phyloP scores from a whole-genome alignment of 129 eudicot species.

The Pulicaria dysenterica region DNA sequence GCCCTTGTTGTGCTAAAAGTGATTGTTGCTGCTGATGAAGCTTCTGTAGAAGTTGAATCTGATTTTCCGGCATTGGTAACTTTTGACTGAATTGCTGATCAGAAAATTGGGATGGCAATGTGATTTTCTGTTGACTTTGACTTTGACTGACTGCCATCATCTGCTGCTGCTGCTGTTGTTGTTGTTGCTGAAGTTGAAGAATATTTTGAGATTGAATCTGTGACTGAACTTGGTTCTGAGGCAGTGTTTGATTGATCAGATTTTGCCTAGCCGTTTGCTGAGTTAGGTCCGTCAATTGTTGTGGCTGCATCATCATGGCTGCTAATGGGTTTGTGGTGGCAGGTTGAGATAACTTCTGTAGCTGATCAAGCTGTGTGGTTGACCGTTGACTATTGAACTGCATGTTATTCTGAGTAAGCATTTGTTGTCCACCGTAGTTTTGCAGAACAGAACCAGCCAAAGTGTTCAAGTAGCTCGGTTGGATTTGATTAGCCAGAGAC shows the following conservation, averaged over 20 bases:
- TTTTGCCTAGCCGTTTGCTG: conserved; percentile 58
- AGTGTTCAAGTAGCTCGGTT: conserved; percentile 59
- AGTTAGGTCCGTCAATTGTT: conserved; percentile 55
- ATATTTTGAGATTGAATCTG: conserved; percentile 58
- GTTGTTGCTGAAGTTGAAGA: conserved; percentile 40
- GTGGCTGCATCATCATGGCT: conserved; percentile 65
- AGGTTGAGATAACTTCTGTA: conserved; percentile 59
- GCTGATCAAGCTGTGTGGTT: conserved; percentile 57
- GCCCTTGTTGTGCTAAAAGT: conserved; percentile 48
- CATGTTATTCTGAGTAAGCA: conserved; percentile 56
- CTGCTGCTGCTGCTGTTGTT: conserved; percentile 31
- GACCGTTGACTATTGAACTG: conserved; percentile 68
- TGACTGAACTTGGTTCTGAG: conserved; percentile 59
- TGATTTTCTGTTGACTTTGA: conserved; percentile 56
- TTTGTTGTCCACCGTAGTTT: conserved; percentile 57
- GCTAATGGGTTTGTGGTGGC: conserved; percentile 49
- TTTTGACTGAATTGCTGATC: conserved; percentile 62
- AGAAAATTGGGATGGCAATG: conserved; percentile 44
- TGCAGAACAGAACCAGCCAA: conserved; percentile 60
- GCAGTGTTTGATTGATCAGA: conserved; percentile 45
- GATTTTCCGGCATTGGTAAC: conserved; percentile 58
- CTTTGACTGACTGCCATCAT: conserved; percentile 41
- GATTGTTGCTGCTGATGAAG: conserved; percentile 86
- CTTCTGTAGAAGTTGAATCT: conserved; percentile 78
- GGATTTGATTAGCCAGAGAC: conserved; percentile 56